A percentile compares a stretch with the other conserved stretches of the same genome.
Evolutionary conservation across 352 stramenopile species (phyloP).

Genomic region (Globisporangium mamillatum): DNA sequence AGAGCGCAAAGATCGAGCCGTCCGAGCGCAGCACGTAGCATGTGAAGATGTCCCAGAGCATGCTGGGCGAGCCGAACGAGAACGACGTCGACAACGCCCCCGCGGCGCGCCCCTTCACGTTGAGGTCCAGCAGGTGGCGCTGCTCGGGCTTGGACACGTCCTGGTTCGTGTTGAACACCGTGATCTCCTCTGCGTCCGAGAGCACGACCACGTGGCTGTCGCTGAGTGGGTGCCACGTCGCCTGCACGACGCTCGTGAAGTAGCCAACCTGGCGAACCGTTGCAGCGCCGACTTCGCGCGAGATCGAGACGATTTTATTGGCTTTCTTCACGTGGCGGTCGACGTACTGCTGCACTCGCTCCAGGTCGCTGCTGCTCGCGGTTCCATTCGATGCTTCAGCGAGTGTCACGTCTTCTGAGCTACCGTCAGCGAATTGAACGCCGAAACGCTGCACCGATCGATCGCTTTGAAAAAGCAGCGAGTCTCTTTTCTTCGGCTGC

Average conservation of each 20-base stretch:
- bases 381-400: slow-evolving; percentile 13
- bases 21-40: slow-evolving; percentile 73
- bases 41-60: slow-evolving; percentile 72
- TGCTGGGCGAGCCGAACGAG: slow-evolving; percentile 51
- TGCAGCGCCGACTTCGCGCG: slow-evolving; percentile 48
- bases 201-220: slow-evolving; percentile 71
- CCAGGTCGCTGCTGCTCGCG: slow-evolving; percentile 22
- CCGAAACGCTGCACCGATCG: slow-evolving; percentile 30
- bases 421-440: slow-evolving; percentile 49
- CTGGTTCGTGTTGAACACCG: slow-evolving; percentile 60
- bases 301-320: slow-evolving; percentile 39
- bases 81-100: slow-evolving; percentile 46
- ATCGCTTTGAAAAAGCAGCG: background rate
- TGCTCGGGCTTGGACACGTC: slow-evolving; percentile 75
- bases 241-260: slow-evolving; percentile 53
- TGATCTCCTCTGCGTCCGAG: slow-evolving; percentile 72
- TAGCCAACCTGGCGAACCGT: slow-evolving; percentile 53
- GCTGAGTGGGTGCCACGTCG: slow-evolving; percentile 70
- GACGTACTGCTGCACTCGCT: slow-evolving; percentile 27
- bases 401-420: slow-evolving; percentile 23
- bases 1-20: slow-evolving; percentile 66
- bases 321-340: slow-evolving; percentile 19
- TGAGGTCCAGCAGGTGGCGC: slow-evolving; percentile 56
- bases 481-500: background rate
- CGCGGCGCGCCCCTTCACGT: slow-evolving; percentile 25